Conservation (phyloP, 1,139 yeast genomes). For the Eremothecium sinecaudum region DNA sequence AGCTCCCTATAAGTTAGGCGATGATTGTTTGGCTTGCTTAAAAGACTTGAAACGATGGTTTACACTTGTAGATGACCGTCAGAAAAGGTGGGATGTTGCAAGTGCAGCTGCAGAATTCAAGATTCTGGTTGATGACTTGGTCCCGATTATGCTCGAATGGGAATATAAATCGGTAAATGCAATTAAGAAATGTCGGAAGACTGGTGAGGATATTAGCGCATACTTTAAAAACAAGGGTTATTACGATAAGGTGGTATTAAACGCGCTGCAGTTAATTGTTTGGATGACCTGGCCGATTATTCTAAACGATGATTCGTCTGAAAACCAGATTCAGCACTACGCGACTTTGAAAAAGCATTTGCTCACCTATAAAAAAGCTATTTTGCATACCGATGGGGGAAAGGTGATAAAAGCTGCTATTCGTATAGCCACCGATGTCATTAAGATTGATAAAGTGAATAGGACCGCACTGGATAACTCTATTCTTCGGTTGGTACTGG, state of each 20-base stretch:
- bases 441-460: constrained; percentile 44
- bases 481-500: constrained; percentile 60
- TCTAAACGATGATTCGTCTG: constrained; percentile 41
- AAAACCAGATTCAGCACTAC: constrained; percentile 47
- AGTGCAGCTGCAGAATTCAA: constrained; percentile 79
- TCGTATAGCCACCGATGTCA: constrained; percentile 57
- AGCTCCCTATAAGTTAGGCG: constrained; percentile 70
- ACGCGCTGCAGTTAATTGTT: constrained; percentile 71
- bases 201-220: constrained; percentile 18
- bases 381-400: constrained; percentile 52
- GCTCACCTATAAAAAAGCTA: constrained; percentile 57
- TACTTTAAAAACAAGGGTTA: constrained; percentile 23
- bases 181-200: constrained; percentile 29
- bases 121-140: constrained; percentile 60
- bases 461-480: constrained; percentile 67
- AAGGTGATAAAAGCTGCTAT: constrained; percentile 59
- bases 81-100: constrained; percentile 68
- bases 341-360: constrained; percentile 61
- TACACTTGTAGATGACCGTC: constrained; percentile 67
- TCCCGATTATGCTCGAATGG: constrained; percentile 72
- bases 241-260: constrained; percentile 56
- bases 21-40: constrained; percentile 82
- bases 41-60: constrained; percentile 87
- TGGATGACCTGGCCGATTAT: constrained; percentile 82
- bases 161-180: constrained; percentile 36